Base-by-base conservation (phyloP, 2,329 filamentous ascomycete species). In the Trichoderma sp. region DNA sequence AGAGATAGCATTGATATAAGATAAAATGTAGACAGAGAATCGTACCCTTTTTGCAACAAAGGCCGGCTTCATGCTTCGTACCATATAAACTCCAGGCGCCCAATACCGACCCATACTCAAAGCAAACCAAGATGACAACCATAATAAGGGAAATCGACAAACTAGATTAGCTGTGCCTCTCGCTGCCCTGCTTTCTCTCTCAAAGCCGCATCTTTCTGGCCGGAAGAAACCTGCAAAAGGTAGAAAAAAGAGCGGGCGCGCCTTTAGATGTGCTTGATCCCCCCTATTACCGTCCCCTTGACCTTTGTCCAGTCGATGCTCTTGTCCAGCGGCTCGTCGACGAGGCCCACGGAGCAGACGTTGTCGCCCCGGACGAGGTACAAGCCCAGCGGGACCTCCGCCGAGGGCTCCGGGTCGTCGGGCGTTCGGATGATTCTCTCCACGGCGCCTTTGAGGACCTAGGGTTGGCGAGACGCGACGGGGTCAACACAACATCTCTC, bases 331-430 rank as follows among this genome's bases (percentile, higher is more conserved):
- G 90, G 85, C 78, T 97, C 93, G 76, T 99, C 93, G 39, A 99
- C 89, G 65, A 96, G 81, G 2, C 95, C 95, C 65, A 95, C 91
- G 17, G 96, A 84, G 68, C 93, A 93, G 55, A 99, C 94, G 74
- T 96, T 97, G 76, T 99, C 95, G 60, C 95, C 95, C 67, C 95
- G 86, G 65, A 99, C 91, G 65, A 99, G 84, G 76, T 97, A 98
- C 6, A 98, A 80, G 1, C 95, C 95, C 68, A 97, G 87, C 5
- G 90, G 88, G 19, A 95, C 88, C 74, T 95, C 88, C 66, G 88
- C 86, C 50, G 90, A 96, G 0, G 89, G 86, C 71, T 96, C 92
- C 47, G 87, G 85, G 73, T 97, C 92, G 74, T 97, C 93, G 50
- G 86, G 85, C 1, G 90, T 89, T 68, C 92, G 90, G 72, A 99